These are phyloP conservation scores for Protomyces arabidopsidicola DNA, from an alignment of 1,139 yeast species.

Conservation along the genomic window DNA sequence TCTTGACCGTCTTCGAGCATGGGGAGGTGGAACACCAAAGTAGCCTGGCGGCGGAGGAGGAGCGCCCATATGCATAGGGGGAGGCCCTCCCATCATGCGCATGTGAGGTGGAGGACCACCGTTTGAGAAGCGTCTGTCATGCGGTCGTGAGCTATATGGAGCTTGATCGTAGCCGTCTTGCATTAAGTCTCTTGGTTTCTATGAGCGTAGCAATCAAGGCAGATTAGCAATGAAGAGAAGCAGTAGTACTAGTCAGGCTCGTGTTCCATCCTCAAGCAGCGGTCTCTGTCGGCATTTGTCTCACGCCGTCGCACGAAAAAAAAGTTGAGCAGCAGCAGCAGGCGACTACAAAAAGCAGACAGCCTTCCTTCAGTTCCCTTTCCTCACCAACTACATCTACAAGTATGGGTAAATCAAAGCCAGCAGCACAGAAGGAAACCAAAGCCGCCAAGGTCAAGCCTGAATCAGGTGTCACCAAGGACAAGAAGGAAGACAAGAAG, in stretches of 20 bases:
- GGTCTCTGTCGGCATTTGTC: background rate
- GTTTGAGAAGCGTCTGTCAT: background rate
- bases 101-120: background rate
- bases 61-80: background rate
- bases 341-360: background rate
- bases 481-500: conserved; percentile 23
- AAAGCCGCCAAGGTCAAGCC: conserved; percentile 32
- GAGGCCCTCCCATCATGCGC: background rate
- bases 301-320: background rate
- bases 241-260: background rate
- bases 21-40: background rate
- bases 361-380: background rate
- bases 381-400: background rate
- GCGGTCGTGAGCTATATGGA: background rate
- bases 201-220: background rate
- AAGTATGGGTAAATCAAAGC: conserved; percentile 25
- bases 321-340: background rate
- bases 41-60: background rate
- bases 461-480: conserved; percentile 32
- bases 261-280: background rate
- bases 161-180: background rate
- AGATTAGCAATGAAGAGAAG: background rate
- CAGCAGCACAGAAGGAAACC: conserved; percentile 28
- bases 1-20: background rate
- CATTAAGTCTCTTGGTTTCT: background rate